Evolutionary conservation across 345 rosid species (phyloP).

Genomic region (Hevea brasiliensis): DNA sequence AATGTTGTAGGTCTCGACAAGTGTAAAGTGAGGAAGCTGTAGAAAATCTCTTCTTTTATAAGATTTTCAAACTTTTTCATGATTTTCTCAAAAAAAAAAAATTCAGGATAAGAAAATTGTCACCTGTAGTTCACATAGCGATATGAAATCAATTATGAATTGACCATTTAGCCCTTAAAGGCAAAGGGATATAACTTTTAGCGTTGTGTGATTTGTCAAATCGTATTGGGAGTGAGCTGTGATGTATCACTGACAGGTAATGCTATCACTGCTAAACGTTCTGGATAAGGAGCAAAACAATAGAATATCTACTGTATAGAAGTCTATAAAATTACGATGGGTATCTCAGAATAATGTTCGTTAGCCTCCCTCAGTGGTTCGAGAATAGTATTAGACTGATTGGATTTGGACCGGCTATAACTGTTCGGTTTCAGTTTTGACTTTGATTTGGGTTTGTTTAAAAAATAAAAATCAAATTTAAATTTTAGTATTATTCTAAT

Average conservation of each 20-base stretch:
- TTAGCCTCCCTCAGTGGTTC: not conserved
- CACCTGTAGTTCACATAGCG: not conserved
- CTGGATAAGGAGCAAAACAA: conserved; percentile 10
- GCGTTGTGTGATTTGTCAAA: conserved; percentile 2
- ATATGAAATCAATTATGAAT: not conserved
- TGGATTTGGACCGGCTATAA: no score
- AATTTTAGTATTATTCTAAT: no score
- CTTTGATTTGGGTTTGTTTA: no score
- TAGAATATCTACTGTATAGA: not conserved
- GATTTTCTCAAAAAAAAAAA: no score
- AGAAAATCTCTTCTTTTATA: conserved; percentile 3
- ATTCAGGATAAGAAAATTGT: not conserved
- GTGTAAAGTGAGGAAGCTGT: not conserved
- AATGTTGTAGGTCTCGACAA: not conserved
- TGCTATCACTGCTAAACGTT: not conserved
- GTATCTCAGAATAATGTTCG: conserved; percentile 1
- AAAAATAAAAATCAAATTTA: no score
- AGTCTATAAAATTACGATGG: not conserved
- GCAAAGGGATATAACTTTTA: not conserved
- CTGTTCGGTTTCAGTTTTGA: no score
- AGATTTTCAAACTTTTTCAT: not conserved
- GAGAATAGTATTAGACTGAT: not conserved
- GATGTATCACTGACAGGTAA: not conserved
- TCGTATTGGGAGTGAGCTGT: not conserved
- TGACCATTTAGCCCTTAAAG: not conserved